Conservation (phyloP, 495 filamentous ascomycete genomes). For the Glonium stellatum region DNA sequence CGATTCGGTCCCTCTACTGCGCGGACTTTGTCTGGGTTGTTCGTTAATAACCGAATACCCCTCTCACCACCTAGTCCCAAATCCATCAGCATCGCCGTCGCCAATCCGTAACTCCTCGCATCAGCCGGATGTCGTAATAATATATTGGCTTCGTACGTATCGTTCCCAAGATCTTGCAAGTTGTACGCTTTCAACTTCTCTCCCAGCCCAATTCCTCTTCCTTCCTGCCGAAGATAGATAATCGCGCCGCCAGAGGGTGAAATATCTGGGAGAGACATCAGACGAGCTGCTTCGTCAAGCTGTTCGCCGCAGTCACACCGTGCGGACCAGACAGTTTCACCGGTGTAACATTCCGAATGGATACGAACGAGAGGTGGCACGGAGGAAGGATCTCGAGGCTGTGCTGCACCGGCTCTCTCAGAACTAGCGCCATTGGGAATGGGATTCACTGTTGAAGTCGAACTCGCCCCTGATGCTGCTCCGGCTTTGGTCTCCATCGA, state of each 20-base stretch:
- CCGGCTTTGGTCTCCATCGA: neutral
- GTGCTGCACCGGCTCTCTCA: neutral
- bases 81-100: slow-evolving; percentile 88
- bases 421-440: neutral
- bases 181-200: slow-evolving; percentile 99
- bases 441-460: slow-evolving; percentile 1
- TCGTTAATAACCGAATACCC: slow-evolving; percentile 83
- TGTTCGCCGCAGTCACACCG: slow-evolving; percentile 98
- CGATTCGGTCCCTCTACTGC: slow-evolving; percentile 87
- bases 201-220: slow-evolving; percentile 85
- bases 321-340: slow-evolving; percentile 95
- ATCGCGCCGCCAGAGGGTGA: slow-evolving; percentile 73
- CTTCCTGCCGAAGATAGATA: slow-evolving; percentile 92
- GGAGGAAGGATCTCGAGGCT: neutral
- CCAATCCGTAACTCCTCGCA: slow-evolving; percentile 86
- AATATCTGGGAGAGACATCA: slow-evolving; percentile 75
- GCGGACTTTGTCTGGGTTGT: slow-evolving; percentile 94
- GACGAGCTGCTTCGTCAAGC: slow-evolving; percentile 85
- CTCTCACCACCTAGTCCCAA: slow-evolving; percentile 59
- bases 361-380: slow-evolving; percentile 74
- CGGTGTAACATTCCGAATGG: slow-evolving; percentile 97
- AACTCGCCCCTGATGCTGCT: slow-evolving; percentile 2
- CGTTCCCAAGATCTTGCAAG: slow-evolving; percentile 86
- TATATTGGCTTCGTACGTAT: slow-evolving; percentile 94
- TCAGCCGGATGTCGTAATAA: slow-evolving; percentile 88